phyloP scores from a whole-genome alignment of 2,329 filamentous ascomycete genomes.

The Pestalotiopsis sp. region DNA sequence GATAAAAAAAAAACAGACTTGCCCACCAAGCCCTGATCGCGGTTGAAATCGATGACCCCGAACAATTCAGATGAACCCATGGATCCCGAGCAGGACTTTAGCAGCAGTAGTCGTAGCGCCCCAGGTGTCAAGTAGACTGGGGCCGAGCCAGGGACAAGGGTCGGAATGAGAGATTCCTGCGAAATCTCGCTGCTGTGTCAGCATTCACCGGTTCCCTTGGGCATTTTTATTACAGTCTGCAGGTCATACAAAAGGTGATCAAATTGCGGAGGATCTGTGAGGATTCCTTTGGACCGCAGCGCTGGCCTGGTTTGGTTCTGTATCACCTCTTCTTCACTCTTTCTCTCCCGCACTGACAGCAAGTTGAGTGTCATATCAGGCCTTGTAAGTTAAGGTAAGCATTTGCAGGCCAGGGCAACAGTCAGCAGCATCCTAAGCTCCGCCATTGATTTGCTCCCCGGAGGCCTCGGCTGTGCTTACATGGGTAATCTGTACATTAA shows the following conservation, averaged over 20 bases:
- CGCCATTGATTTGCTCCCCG: background rate
- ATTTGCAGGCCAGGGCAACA: background rate
- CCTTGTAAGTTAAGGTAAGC: background rate
- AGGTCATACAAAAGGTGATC: background rate
- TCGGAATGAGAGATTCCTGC: background rate
- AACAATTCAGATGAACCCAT: background rate
- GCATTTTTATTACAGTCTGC: background rate
- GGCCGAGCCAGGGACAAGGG: background rate
- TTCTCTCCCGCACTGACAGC: background rate
- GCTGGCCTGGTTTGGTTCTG: background rate
- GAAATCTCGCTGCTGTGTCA: background rate
- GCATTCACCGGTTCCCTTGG: background rate
- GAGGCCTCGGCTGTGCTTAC: background rate
- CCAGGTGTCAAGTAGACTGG: conserved; percentile 5
- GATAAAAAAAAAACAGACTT: no score
- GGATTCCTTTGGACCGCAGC: background rate
- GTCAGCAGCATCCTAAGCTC: background rate
- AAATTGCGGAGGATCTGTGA: background rate
- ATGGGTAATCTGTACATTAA: no score
- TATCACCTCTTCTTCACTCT: background rate
- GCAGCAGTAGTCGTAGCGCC: background rate
- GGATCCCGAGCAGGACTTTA: background rate
- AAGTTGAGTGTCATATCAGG: background rate
- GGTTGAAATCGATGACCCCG: background rate
- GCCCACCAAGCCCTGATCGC: background rate